Conservation (phyloP, 1,284 basidiomycete species). For the Vanrija humicola region DNA sequence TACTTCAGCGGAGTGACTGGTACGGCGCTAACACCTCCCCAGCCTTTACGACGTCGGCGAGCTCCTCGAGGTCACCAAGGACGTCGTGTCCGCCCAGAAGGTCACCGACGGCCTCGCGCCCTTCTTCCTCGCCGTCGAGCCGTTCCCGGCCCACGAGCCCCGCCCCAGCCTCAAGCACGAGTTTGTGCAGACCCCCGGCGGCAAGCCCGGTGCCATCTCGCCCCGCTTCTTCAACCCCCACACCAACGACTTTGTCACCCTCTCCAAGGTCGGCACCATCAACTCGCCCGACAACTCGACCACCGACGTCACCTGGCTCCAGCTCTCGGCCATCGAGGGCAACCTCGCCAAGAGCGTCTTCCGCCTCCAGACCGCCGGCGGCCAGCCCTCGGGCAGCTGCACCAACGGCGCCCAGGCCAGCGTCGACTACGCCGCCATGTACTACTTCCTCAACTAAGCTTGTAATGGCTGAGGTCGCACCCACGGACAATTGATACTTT, state of each 20-base stretch:
- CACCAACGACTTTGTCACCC: slow-evolving; percentile 49
- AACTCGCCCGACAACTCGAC: slow-evolving; percentile 51
- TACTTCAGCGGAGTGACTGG: background rate
- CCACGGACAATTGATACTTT: no score
- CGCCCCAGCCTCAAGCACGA: slow-evolving; percentile 33
- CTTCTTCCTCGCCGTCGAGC: slow-evolving; percentile 11
- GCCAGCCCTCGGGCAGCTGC: slow-evolving; percentile 60
- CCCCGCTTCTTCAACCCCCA: slow-evolving; percentile 28
- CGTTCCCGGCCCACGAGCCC: background rate
- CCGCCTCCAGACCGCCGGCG: slow-evolving; percentile 58
- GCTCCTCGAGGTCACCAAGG: slow-evolving; percentile 46
- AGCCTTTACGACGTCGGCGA: slow-evolving; percentile 60
- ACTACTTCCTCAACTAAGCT: slow-evolving; percentile 48
- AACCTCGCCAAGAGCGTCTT: slow-evolving; percentile 56
- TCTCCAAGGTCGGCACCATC: slow-evolving; percentile 11
- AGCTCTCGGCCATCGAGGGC: slow-evolving; percentile 52
- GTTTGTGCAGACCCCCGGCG: slow-evolving; percentile 41
- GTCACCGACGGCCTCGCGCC: slow-evolving; percentile 15
- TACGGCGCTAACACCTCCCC: background rate
- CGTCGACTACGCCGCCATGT: slow-evolving; percentile 57
- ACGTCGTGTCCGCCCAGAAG: slow-evolving; percentile 34
- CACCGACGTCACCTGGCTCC: slow-evolving; percentile 58
- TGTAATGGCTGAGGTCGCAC: no score
- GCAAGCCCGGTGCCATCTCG: slow-evolving; percentile 16
- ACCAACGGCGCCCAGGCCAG: slow-evolving; percentile 45